Evolutionary conservation across 805 yeast genomes (phyloP).

Genomic region (Zygosaccharomyces siamensis): DNA sequence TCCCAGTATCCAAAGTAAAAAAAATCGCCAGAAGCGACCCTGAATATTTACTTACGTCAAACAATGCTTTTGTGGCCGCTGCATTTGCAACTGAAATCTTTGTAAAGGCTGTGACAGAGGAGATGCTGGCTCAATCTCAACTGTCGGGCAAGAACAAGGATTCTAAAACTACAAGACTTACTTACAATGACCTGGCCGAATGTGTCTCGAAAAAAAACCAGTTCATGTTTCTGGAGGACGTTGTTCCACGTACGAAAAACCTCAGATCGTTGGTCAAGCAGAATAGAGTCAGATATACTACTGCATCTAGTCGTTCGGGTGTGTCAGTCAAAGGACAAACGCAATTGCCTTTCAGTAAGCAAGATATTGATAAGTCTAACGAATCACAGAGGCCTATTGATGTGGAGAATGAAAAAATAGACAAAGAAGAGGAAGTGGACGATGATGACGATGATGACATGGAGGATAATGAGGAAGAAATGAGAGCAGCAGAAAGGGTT

Average conservation of each 20-base stretch:
- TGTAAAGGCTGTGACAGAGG: constrained; percentile 26
- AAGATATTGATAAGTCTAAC: constrained; percentile 5
- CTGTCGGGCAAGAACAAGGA: constrained; percentile 13
- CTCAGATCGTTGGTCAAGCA: constrained; percentile 21
- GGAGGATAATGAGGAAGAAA: constrained; percentile 17
- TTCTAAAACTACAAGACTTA: constrained; percentile 18
- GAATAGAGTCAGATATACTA: constrained; percentile 22
- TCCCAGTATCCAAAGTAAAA: constrained; percentile 27
- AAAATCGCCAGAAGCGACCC: constrained; percentile 26
- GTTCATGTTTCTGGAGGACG: constrained; percentile 22
- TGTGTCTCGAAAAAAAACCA: constrained; percentile 20
- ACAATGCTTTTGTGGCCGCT: constrained; percentile 24
- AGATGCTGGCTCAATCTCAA: constrained; percentile 22
- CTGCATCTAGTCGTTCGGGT: constrained; percentile 12
- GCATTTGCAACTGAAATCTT: constrained; percentile 29
- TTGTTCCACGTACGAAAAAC: constrained; percentile 24
- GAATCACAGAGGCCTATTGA: constrained; percentile 8
- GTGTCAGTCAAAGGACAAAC: constrained; percentile 12
- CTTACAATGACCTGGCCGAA: constrained; percentile 22
- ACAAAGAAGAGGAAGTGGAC: constrained; percentile 15
- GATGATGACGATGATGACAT: constrained; percentile 17
- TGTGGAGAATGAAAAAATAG: constrained; percentile 14
- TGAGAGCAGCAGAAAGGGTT: constrained; percentile 8
- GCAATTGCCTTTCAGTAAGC: constrained; percentile 13
- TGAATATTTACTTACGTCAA: constrained; percentile 22